Evolutionary conservation across 2,329 filamentous ascomycete genomes (phyloP).

Genomic region (Ophiosphaerella herpotricha): DNA sequence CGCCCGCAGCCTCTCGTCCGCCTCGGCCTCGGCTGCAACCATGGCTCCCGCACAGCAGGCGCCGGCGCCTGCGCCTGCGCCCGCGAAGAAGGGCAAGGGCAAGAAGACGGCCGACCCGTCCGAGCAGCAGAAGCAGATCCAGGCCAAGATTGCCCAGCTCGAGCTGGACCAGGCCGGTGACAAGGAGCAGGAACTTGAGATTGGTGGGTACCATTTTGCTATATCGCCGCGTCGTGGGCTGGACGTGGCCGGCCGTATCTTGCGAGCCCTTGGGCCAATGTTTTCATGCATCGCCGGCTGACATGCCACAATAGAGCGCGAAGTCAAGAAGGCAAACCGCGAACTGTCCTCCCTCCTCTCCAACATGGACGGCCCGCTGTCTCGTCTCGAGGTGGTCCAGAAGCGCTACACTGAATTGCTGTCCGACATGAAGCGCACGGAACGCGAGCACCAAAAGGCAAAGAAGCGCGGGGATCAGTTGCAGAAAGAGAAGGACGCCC

Average conservation of each 20-base stretch:
- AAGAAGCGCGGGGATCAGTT: conserved; percentile 93
- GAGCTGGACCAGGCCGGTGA: conserved; percentile 92
- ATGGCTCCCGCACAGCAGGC: conserved; percentile 53
- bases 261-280: conserved; percentile 5
- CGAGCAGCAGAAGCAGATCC: conserved; percentile 88
- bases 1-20: conserved; percentile 42
- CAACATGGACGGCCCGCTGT: conserved; percentile 88
- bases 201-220: conserved; percentile 62
- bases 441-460: conserved; percentile 92
- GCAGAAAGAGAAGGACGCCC: conserved; percentile 95
- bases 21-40: conserved; percentile 46
- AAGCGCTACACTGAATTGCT: conserved; percentile 90
- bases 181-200: conserved; percentile 94
- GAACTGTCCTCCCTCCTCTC: conserved; percentile 84
- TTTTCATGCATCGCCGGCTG: conserved; percentile 23
- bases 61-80: conserved; percentile 57
- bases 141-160: conserved; percentile 91
- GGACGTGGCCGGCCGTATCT: conserved; percentile 3
- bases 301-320: conserved; percentile 68
- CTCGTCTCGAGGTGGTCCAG: conserved; percentile 87
- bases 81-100: conserved; percentile 76
- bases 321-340: conserved; percentile 91
- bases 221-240: conserved; percentile 1
- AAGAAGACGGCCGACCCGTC: conserved; percentile 85
- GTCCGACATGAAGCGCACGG: conserved; percentile 91